These are phyloP conservation scores for Amylostereum chailletii DNA, from an alignment of 1,284 basidiomycete species.

Conservation along the genomic window DNA sequence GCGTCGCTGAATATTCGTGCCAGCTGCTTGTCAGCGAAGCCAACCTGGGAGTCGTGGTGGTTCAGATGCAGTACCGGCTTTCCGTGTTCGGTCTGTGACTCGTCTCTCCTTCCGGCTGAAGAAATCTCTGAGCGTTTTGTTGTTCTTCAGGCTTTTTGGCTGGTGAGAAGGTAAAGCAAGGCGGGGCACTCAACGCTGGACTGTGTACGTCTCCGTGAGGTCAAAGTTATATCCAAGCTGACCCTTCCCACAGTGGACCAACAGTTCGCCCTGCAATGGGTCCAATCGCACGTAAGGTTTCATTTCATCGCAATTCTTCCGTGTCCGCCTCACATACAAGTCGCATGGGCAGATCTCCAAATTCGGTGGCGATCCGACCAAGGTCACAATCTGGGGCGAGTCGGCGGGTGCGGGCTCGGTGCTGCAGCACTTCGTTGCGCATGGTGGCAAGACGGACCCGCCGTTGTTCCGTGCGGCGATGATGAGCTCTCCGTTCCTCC, in stretches of 20 bases:
- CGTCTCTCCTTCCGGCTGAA: background rate
- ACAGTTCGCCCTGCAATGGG: slow-evolving; percentile 21
- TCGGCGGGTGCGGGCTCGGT: slow-evolving; percentile 27
- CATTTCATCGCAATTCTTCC: background rate
- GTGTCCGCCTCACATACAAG: background rate
- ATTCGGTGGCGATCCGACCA: slow-evolving; percentile 25
- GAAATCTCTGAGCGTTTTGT: background rate
- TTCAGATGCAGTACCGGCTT: slow-evolving; percentile 32
- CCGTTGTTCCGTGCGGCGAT: slow-evolving; percentile 8
- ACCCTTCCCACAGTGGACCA: slow-evolving; percentile 15
- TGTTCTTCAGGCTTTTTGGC: slow-evolving; percentile 19
- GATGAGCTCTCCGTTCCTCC: slow-evolving; percentile 6
- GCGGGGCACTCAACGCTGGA: slow-evolving; percentile 22
- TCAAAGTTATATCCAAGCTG: background rate
- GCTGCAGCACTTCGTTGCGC: slow-evolving; percentile 18
- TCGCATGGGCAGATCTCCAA: slow-evolving; percentile 16
- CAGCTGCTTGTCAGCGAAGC: slow-evolving; percentile 13
- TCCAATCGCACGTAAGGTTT: slow-evolving; percentile 19
- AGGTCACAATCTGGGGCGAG: slow-evolving; percentile 28
- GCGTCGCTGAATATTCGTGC: background rate
- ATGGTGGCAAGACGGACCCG: slow-evolving; percentile 6
- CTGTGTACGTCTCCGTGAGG: slow-evolving; percentile 15
- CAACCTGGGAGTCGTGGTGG: slow-evolving; percentile 22
- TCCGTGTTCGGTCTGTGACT: slow-evolving; percentile 29
- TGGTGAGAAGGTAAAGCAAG: slow-evolving; percentile 17